Evolutionary conservation across 2,329 filamentous ascomycete species (phyloP).

Genomic region (Exserohilum turcica): DNA sequence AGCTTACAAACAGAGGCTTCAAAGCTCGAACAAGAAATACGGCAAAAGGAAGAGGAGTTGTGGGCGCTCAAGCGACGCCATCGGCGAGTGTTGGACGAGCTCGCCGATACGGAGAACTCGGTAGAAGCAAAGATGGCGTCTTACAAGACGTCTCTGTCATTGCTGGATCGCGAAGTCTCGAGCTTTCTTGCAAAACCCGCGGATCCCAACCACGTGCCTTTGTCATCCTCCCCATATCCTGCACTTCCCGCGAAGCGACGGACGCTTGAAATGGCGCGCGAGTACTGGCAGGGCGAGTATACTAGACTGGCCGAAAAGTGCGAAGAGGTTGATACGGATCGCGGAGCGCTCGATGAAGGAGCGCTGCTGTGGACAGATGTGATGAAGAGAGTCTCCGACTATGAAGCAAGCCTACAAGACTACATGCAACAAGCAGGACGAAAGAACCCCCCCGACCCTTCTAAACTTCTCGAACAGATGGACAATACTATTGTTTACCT

Average conservation of each 20-base stretch:
- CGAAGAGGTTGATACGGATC: conserved; percentile 64
- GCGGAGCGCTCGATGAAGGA: conserved; percentile 69
- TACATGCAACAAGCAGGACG: conserved; percentile 53
- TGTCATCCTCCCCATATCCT: conserved; percentile 57
- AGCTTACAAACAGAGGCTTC: conserved; percentile 58
- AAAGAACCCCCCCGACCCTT: conserved; percentile 21
- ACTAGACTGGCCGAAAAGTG: conserved; percentile 61
- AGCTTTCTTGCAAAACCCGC: conserved; percentile 65
- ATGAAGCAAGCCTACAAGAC: conserved; percentile 67
- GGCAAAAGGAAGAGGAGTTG: conserved; percentile 67
- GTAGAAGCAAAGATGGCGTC: conserved; percentile 74
- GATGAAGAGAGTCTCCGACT: conserved; percentile 63
- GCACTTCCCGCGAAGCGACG: conserved; percentile 66
- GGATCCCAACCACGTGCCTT: conserved; percentile 34
- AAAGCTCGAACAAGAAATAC: conserved; percentile 66
- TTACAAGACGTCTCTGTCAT: conserved; percentile 68
- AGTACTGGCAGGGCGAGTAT: conserved; percentile 72
- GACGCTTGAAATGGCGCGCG: conserved; percentile 71
- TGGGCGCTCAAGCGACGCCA: conserved; percentile 64
- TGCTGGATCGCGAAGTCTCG: conserved; percentile 67
- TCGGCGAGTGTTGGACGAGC: conserved; percentile 63
- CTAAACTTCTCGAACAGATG: conserved; percentile 55
- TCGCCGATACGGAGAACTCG: conserved; percentile 67
- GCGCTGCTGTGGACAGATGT: conserved; percentile 69
- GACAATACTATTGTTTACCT: conserved; percentile 61